Evolutionary conservation across 805 yeast genomes (phyloP), one percentile per base, ranked within the genome.

Genomic region (Pichia manshurica): DNA sequence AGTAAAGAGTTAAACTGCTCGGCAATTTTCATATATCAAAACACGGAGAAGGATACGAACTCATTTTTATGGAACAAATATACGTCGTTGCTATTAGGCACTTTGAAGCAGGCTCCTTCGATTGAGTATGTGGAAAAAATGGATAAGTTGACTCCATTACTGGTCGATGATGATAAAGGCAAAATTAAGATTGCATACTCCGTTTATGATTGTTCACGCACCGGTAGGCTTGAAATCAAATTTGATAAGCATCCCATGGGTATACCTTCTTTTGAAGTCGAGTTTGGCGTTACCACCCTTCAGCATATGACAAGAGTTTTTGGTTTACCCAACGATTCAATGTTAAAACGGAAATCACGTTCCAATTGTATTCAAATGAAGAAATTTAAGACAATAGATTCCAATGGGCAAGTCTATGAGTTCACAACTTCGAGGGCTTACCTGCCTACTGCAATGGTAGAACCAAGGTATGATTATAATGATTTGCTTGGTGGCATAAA

Each of bases 311-410:
- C 79, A 7, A 60, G 65, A 17, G 55, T 63, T 0, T 59, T 80
- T 19, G 85, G 85, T 0, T 79, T 82, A 2, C 84, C 86, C 0
- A 77, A 77, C 41, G 81, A 75, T 40, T 67, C 66, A 4, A 70
- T 78, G 50, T 62, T 54, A 9, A 58, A 58, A 45, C 38, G 43
- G 17, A 78, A 51, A 59, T 70, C 15, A 58, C 62, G 69, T 56
- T 28, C 38, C 42, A 21, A 47, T 33, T 32, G 39, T 19, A 42
- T 42, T 16, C 41, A 33, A 25, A 39, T 44, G 45, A 54, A 45
- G 46, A 49, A 45, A 53, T 19, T 39, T 48, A n/a, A 35, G 43
- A 20, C 21, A 15, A 16, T 17, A 7, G 23, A 37, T 37, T 5
- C n/a, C 23, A 37, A 37, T 37, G 29, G 13, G 12, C 12, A 20